Evolutionary conservation across 2,329 filamentous ascomycete species (phyloP), one percentile per base, ranked within the genome.

Genomic region (Fusarium chaquense): DNA sequence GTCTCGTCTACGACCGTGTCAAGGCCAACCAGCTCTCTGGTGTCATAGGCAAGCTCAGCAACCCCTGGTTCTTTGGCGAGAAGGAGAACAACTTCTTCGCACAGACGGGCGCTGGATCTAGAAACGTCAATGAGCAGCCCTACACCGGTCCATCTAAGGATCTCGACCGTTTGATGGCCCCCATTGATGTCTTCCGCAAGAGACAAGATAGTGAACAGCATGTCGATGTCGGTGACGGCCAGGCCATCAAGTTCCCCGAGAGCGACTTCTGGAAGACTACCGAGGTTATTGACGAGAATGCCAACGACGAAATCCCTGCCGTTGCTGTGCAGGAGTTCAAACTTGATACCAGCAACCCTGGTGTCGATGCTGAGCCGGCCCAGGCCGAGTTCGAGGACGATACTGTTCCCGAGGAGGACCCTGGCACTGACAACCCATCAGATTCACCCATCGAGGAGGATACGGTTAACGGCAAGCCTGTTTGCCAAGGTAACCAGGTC

Each of bases 271-370:
- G 40, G 52, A 55, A 55, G 22, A 55, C 52, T 36, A 55, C 41
- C 22, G 40, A 45, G 22, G n/a, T 55, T 55, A 30, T 45, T 45
- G 52, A 55, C 18, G 41, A 55, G 52, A 0, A 45, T 18, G 22
- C 52, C 16, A 55, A 55, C 52, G 52, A 55, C 22, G 52, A 45
- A 3, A 45, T 28, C 32, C 4, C 52, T 55, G 52, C 52, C 22
- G 52, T 55, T 55, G 52, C 52, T 22, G 40, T 55, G 22, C 52
- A 55, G 30, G 52, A 55, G 52, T 55, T 55, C 52, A 55, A 55
- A 45, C 52, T 55, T 45, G 52, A 55, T 45, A 45, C 30, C 52
- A 45, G 52, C 40, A 55, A 38, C 40, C 52, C 12, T 45, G 52
- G 22, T n/a, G 40, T 12, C 20, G 52, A 45, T 13, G 5, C 22